Base-by-base conservation (phyloP, 192 early-diverging fungal species). In the Helicostylum pulchrum region DNA sequence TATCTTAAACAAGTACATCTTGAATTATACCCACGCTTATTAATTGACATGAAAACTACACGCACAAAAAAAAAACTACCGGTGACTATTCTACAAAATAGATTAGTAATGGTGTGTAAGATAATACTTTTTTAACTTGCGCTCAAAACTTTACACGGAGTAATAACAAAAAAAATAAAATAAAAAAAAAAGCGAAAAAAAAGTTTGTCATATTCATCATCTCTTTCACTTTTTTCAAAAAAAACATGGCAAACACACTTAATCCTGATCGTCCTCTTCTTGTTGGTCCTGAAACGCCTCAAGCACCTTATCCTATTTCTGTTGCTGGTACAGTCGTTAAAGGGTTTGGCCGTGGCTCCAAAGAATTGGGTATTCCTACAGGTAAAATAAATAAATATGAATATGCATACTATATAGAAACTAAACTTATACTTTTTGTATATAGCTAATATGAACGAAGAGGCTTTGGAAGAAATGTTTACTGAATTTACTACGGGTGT, bases 351-450 rank as follows among this genome's bases (percentile, higher is more conserved):
- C 83, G 97, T 26, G 97, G 97, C n/a, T 89, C 93, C 68, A 94
- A 94, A 75, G 93, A 99, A 56, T 84, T 99, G 1, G 96, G 96
- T 12, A 95, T 98, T 68, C 96, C 97, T 6, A 99, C 97, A 26
- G 92, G 91, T 93, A 85, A 65, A 55, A 14, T 19, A n/a, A n/a
- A n/a, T n/a, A n/a, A n/a, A 48, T 42, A 42, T 44, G 21, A 23
- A 9, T 5, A 15, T 48, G 46, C 4, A 15, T 48, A 19, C 12
- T 15, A 14, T 6, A 48, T 15, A 19, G 7, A n/a, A 31, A 53
- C 15, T 42, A 39, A 11, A 31, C 10, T 20, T 19, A 20, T 44
- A n/a, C 15, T 43, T 36, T 44, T 8, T 46, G 23, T 52, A 3
- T 62, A 2, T 75, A 94, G 96, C 96, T 49, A 99, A 99, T 68